These are phyloP conservation scores for Dimargaris xerosporica DNA, from an alignment of 192 early-diverging fungal genomes.

Conservation along the genomic window DNA sequence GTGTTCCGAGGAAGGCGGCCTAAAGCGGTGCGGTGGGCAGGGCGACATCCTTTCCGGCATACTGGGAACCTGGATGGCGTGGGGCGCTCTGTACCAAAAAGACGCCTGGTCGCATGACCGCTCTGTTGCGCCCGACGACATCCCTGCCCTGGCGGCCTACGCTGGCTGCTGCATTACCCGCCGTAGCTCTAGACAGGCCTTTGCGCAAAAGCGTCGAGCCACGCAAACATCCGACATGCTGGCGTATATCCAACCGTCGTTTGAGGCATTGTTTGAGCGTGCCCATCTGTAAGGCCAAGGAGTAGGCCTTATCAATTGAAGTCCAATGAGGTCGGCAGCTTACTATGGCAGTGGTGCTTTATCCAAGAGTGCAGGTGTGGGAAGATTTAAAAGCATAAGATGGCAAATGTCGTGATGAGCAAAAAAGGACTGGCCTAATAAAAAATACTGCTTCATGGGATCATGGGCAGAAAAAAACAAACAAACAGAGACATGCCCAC, in stretches of 20 bases:
- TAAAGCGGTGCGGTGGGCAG: slow-evolving; percentile 87
- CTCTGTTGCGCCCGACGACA: background rate
- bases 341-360: too few relatives aligned
- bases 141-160: slow-evolving; percentile 2
- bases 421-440: too few relatives aligned
- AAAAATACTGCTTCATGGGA: too few relatives aligned
- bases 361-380: too few relatives aligned
- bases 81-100: slow-evolving; percentile 53
- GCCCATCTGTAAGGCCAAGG: too few relatives aligned
- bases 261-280: background rate
- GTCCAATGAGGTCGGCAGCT: too few relatives aligned
- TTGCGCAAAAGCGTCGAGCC: background rate
- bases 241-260: background rate
- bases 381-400: too few relatives aligned
- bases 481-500: too few relatives aligned
- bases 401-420: too few relatives aligned
- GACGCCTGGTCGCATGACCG: slow-evolving; percentile 29
- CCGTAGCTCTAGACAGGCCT: background rate
- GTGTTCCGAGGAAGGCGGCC: slow-evolving; percentile 49
- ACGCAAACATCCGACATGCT: background rate
- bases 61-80: slow-evolving; percentile 72
- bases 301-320: too few relatives aligned
- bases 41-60: slow-evolving; percentile 84
- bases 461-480: too few relatives aligned
- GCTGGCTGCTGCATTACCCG: slow-evolving; percentile 9